Evolutionary conservation across 139 green algal species (phyloP).

Genomic region (Microglena sp.): DNA sequence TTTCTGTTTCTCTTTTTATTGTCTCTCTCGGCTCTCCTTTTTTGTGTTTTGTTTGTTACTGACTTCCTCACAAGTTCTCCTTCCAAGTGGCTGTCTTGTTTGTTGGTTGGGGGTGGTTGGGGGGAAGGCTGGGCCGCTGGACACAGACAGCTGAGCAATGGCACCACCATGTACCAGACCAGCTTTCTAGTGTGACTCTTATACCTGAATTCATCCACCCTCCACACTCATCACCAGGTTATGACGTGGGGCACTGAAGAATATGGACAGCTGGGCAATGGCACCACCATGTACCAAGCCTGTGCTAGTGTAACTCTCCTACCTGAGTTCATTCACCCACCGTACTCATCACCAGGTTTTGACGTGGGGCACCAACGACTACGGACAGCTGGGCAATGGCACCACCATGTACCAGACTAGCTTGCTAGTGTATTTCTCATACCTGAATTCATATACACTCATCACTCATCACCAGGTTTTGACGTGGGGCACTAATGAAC

Average conservation of each 20-base stretch:
- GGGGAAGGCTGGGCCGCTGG: no score
- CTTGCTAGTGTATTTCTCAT: slow-evolving; percentile 16
- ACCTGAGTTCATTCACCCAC: no score
- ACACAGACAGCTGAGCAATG: slow-evolving; percentile 77
- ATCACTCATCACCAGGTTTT: slow-evolving; percentile 9
- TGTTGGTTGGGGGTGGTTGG: no score
- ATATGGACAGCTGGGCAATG: slow-evolving; percentile 75
- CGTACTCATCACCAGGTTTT: no score
- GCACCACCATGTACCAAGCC: slow-evolving; percentile 62
- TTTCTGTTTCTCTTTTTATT: no score
- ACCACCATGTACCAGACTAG: slow-evolving; percentile 62
- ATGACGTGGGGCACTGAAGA: no score
- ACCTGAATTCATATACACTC: no score
- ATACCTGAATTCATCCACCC: background rate
- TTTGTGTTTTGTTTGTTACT: no score
- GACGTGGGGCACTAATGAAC: slow-evolving; percentile 81
- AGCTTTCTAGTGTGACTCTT: slow-evolving; percentile 18
- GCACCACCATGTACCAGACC: slow-evolving; percentile 63
- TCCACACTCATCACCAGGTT: background rate
- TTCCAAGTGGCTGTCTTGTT: no score
- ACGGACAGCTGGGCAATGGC: slow-evolving; percentile 76
- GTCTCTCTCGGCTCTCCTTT: no score
- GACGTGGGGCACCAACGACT: slow-evolving; percentile 82
- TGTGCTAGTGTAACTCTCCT: no score
- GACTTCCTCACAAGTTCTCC: no score